Percentiles rank a stretch among this genome's conserved stretches.
phyloP scores from a whole-genome alignment of 352 stramenopile species.

The Phytophthora chlamydospora region DNA sequence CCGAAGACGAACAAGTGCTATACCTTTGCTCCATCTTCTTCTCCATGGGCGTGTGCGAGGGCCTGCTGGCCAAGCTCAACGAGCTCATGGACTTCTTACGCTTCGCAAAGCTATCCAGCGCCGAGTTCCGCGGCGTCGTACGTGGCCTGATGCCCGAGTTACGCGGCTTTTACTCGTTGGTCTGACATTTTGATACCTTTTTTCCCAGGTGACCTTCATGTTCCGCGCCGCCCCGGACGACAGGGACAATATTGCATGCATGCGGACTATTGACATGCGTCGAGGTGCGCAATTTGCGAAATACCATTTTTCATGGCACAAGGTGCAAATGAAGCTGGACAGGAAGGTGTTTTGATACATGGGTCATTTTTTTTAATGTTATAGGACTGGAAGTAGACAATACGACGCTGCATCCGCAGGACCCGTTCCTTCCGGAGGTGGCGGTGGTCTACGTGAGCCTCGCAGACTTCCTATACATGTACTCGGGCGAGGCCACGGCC shows the following conservation, averaged over 20 bases:
- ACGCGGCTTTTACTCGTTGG: background rate
- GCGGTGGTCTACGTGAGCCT: conserved; percentile 77
- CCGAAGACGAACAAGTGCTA: background rate
- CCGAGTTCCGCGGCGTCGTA: conserved; percentile 70
- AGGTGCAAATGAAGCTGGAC: background rate
- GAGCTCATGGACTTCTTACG: conserved; percentile 88
- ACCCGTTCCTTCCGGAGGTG: conserved; percentile 68
- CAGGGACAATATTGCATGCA: conserved; percentile 60
- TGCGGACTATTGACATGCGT: conserved; percentile 83
- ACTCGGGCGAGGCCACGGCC: conserved; percentile 77
- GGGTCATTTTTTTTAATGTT: conserved; percentile 3
- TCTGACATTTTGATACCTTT: conserved; percentile 6
- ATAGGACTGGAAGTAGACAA: conserved; percentile 63
- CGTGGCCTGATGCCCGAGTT: background rate
- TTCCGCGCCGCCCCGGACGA: conserved; percentile 59
- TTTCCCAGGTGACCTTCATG: conserved; percentile 78
- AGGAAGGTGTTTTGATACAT: background rate
- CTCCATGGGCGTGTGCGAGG: conserved; percentile 60
- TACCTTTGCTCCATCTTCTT: background rate
- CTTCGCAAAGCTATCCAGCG: conserved; percentile 54
- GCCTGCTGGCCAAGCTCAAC: conserved; percentile 77
- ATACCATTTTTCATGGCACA: background rate
- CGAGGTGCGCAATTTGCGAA: conserved; percentile 39
- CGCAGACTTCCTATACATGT: conserved; percentile 88
- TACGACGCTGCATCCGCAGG: conserved; percentile 46